A percentile compares a stretch with the other conserved stretches of the same genome.
phyloP scores from a whole-genome alignment of 2,329 filamentous ascomycete species.

The Diaporthe eres region DNA sequence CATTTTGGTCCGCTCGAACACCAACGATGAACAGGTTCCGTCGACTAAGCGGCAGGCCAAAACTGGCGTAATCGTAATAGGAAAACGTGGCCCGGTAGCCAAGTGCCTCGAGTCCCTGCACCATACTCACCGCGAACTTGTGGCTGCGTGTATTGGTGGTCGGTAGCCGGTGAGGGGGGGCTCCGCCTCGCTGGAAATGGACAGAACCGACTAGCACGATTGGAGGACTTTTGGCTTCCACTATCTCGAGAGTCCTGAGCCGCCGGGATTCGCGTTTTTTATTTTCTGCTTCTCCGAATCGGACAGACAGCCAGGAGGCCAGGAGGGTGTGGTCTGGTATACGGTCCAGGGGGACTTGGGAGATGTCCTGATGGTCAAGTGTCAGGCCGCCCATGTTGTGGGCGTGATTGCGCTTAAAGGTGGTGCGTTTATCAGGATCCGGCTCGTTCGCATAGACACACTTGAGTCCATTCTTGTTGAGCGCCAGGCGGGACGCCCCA shows the following conservation, averaged over 20 bases:
- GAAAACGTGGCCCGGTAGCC: not conserved
- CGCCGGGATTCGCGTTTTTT: not conserved
- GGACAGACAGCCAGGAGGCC: not conserved
- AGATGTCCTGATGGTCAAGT: not conserved
- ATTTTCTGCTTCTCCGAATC: not conserved
- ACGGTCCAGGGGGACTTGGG: not conserved
- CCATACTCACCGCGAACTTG: too few species aligned
- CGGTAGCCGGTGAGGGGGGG: not conserved
- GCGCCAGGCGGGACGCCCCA: not conserved
- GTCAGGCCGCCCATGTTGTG: not conserved
- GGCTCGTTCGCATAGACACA: not conserved
- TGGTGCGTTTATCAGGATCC: not conserved
- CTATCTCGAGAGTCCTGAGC: not conserved
- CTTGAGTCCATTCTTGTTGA: not conserved
- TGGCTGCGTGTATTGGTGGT: not conserved
- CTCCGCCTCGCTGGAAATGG: not conserved
- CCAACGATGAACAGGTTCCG: not conserved
- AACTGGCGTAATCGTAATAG: not conserved
- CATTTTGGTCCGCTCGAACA: not conserved
- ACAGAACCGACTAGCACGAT: not conserved
- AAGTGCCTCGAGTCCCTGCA: not conserved
- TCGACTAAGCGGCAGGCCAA: not conserved
- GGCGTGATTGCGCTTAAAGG: not conserved
- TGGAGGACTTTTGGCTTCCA: not conserved
- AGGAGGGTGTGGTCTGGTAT: not conserved